Percentiles rank a stretch among this genome's conserved stretches.
Conservation (phyloP, 805 yeast species). For the Ogataea ramenticola region DNA sequence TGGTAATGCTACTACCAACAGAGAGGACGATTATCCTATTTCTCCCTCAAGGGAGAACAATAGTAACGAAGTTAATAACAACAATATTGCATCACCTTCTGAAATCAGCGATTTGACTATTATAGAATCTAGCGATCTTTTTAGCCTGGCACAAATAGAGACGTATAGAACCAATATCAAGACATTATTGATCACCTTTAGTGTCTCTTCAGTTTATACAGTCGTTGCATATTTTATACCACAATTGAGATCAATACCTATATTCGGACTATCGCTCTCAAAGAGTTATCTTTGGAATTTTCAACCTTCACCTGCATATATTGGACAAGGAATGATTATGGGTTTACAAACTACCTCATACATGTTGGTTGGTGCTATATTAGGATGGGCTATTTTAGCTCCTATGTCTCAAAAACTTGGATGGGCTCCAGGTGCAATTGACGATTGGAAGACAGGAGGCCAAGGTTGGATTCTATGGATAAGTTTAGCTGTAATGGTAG, state of each 20-base stretch:
- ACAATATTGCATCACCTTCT: background rate
- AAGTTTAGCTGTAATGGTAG: constrained; percentile 86
- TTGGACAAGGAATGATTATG: constrained; percentile 98
- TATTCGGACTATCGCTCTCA: constrained; percentile 66
- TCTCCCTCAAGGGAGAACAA: background rate
- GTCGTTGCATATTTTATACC: constrained; percentile 69
- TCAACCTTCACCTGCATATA: constrained; percentile 95
- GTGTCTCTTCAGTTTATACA: constrained; percentile 67
- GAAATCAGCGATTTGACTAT: constrained; percentile 17
- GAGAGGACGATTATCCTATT: background rate
- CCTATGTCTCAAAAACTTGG: constrained; percentile 62
- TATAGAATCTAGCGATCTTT: constrained; percentile 27
- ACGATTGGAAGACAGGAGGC: constrained; percentile 89
- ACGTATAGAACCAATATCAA: constrained; percentile 50
- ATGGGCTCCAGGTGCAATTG: constrained; percentile 89
- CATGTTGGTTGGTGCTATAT: constrained; percentile 81
- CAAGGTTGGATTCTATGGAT: constrained; percentile 99
- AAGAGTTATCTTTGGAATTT: constrained; percentile 70
- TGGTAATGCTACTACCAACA: background rate
- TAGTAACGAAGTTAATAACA: background rate
- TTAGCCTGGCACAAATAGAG: constrained; percentile 18
- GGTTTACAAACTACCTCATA: constrained; percentile 86
- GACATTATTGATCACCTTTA: constrained; percentile 55
- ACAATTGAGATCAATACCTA: constrained; percentile 55
- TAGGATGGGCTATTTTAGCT: constrained; percentile 92